Percentiles rank a stretch among this genome's conserved stretches.
Evolutionary conservation across 2,329 filamentous ascomycete species (phyloP).

Genomic region (Microdochium trichocladiopsis): DNA sequence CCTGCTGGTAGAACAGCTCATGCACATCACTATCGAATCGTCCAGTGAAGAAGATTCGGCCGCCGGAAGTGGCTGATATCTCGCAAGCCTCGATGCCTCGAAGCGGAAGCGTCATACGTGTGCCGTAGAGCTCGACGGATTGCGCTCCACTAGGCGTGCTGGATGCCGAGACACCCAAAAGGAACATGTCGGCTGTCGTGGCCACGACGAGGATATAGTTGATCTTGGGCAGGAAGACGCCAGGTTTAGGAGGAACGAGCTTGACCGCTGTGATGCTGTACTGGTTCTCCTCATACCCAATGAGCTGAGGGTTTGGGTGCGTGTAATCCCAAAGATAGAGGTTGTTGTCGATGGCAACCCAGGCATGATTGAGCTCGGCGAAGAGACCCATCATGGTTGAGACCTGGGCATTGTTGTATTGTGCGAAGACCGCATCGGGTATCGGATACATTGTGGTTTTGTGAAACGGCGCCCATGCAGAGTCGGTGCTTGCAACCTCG

Average conservation of each 20-base stretch:
- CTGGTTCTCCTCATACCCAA: conserved; percentile 84
- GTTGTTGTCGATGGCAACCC: conserved; percentile 92
- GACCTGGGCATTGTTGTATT: conserved; percentile 82
- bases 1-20: conserved; percentile 92
- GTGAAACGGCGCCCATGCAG: conserved; percentile 83
- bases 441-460: conserved; percentile 82
- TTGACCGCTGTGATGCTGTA: conserved; percentile 89
- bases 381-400: conserved; percentile 94
- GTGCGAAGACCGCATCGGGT: conserved; percentile 85
- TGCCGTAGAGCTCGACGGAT: conserved; percentile 76
- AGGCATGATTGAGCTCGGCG: conserved; percentile 89
- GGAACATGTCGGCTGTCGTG: conserved; percentile 74
- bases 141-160: conserved; percentile 62
- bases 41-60: conserved; percentile 90
- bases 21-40: conserved; percentile 78
- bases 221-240: conserved; percentile 82
- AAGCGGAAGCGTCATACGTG: conserved; percentile 73
- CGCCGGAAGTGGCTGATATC: conserved; percentile 75
- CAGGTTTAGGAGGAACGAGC: conserved; percentile 73
- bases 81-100: conserved; percentile 70
- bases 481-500: conserved; percentile 61
- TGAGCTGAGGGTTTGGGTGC: conserved; percentile 79
- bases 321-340: conserved; percentile 98
- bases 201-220: conserved; percentile 85
- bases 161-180: conserved; percentile 75